Percentiles rank a stretch among this genome's conserved stretches.
These are phyloP conservation scores for Aspergillus cejpii DNA, from an alignment of 2,329 filamentous ascomycete species.

Conservation along the genomic window DNA sequence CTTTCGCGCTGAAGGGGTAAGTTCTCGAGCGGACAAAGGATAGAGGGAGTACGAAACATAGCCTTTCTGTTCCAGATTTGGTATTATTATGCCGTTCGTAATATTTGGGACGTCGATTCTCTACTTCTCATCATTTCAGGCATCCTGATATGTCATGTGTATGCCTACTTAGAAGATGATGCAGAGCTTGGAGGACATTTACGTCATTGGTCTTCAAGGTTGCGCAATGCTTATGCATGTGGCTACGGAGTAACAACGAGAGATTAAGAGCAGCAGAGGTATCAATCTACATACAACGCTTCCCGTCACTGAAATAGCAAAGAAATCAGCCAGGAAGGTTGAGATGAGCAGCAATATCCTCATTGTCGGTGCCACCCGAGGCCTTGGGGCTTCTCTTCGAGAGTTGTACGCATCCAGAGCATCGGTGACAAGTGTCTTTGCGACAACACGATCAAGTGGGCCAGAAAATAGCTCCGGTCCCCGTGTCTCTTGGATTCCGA, in stretches of 20 bases:
- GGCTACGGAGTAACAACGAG: not conserved
- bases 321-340: not conserved
- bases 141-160: no score
- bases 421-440: conserved; percentile 48
- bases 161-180: no score
- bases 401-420: conserved; percentile 50
- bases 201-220: conserved; percentile 18
- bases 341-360: conserved; percentile 43
- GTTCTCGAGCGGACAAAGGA: no score
- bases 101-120: no score
- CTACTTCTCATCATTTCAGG: no score
- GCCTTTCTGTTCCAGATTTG: no score
- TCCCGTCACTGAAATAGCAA: no score
- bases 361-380: conserved; percentile 62
- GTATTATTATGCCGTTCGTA: no score
- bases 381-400: conserved; percentile 57
- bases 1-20: no score
- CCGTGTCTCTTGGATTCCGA: conserved; percentile 51
- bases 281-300: not conserved
- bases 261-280: not conserved
- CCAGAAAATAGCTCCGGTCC: conserved; percentile 39
- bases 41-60: no score
- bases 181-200: not conserved
- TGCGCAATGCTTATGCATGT: conserved; percentile 5
- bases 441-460: conserved; percentile 49